Evolutionary conservation across 1,139 yeast species (phyloP), one percentile per base, ranked within the genome.

Genomic region (Saccharomycopsis crataegensis): DNA sequence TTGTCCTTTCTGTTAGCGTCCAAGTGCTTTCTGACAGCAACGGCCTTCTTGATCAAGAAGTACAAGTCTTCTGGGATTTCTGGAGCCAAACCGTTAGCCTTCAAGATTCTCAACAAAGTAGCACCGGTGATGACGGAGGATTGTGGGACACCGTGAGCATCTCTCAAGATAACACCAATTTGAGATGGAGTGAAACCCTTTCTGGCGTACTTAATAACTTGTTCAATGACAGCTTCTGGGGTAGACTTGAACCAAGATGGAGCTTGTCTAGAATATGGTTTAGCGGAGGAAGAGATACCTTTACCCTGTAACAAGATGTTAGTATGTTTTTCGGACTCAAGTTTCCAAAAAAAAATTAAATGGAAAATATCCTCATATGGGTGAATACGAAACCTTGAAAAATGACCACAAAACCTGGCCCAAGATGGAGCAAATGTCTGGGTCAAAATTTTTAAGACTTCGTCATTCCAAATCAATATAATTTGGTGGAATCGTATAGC

Each of bases 1-100:
- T 93, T 91, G 82, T 93, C 99, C 85, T 93, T 94, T 87, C 99
- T 90, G 97, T 93, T 93, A 81, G 95, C 89, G 82, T 94, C 99
- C 76, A 93, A 87, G 81, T 93, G 99, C 88, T 94, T 94, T 89
- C 99, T 91, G 77, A 94, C 96, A 67, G 97, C 74, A 71, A 93
- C 98, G 76, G 99, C 99, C 86, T 93, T 93, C 91, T 93, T 93
- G 75, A 93, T 94, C 79, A 93, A 87, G 80, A 79, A 91, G 94
- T 93, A 93, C 73, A 93, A 87, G 76, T 93, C 99, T 84, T 93
- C 99, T 79, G 99, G 99, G 72, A 93, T 86, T 80, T 93, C 99
- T 77, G 99, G 98, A 72, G 98, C 99, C 74, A 94, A 75, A 87
- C 99, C 99, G 82, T 90, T 89, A 64, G 98, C 86, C 80, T 91